A percentile compares a stretch with the other conserved stretches of the same genome.
Evolutionary conservation across 1,139 yeast species (phyloP).

Genomic region (Taphrina deformans): DNA sequence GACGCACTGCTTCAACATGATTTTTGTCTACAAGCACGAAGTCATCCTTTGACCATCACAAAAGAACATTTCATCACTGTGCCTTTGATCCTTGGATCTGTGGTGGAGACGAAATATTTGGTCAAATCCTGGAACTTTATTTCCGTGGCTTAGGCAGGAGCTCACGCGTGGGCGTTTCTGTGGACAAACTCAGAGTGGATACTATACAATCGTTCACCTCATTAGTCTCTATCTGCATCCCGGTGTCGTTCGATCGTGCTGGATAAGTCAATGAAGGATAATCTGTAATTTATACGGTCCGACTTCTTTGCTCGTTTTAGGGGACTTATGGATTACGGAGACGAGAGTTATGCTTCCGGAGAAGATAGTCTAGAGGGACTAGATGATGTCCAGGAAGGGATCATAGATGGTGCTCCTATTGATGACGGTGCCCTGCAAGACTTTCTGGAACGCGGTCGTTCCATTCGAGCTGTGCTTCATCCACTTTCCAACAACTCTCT

Average conservation of each 20-base stretch:
- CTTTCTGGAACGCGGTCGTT: slow-evolving; percentile 45
- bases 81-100: too few species aligned
- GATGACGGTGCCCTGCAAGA: slow-evolving; percentile 42
- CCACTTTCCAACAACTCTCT: slow-evolving; percentile 48
- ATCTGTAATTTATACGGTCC: too few species aligned
- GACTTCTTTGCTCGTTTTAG: too few species aligned
- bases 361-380: neutral
- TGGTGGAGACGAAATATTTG: neutral
- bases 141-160: neutral
- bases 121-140: too few species aligned
- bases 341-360: slow-evolving; percentile 9
- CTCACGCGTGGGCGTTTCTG: neutral
- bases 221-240: too few species aligned
- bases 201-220: too few species aligned
- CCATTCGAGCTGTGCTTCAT: slow-evolving; percentile 48
- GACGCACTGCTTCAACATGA: neutral
- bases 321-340: slow-evolving; percentile 10
- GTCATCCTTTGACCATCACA: too few species aligned
- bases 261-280: too few species aligned
- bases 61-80: too few species aligned
- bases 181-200: neutral
- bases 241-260: too few species aligned
- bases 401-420: slow-evolving; percentile 41
- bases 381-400: neutral
- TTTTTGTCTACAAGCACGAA: neutral